Evolutionary conservation across 441 rosid genomes (phyloP), one percentile per base, ranked within the genome.

Genomic region (Monsonia emarginata): DNA sequence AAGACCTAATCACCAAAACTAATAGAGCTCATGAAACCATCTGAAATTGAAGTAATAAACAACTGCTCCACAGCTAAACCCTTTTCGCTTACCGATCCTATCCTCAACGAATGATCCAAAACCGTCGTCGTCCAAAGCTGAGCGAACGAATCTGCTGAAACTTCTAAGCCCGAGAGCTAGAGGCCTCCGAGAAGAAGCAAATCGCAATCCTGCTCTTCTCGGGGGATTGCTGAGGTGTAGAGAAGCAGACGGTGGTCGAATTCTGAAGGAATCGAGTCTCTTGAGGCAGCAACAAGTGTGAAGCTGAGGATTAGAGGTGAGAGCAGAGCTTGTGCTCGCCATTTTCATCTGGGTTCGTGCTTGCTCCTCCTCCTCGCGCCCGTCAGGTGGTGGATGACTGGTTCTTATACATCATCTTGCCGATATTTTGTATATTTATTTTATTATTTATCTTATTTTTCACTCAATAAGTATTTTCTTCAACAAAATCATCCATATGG

Each of bases 81-180:
- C 0, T 0, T 48, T 19, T 19, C 10, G 10, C 61, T 60, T 78
- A 89, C 96, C 91, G 73, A 90, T 87, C 62, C 87, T 85, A 62
- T 86, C 96, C 66, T 91, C 88, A 22, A 87, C 77, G 52, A 83
- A 86, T 1, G 88, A 80, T 76, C 83, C 83, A 70, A 76, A 68
- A 38, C 76, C 75, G 25, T 58, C 70, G 66, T 83, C 82, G 30
- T 88, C 89, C 27, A 81, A 85, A 1, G 90, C 82, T 13, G 82
- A 80, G 69, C 88, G 77, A 58, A 72, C 71, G 48, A 75, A 59
- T 25, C 50, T 70, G 44, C 60, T 46, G 64, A 64, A 74, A 65
- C 72, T 65, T 67, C 79, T 30, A 72, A 63, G 11, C 7, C 22
- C 25, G 25, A 48, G 56, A 5, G 2, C 22, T 24, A 18, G 56